Base-by-base conservation (phyloP, 306 rosid genomes). In the Cicer pinnatifidum region DNA sequence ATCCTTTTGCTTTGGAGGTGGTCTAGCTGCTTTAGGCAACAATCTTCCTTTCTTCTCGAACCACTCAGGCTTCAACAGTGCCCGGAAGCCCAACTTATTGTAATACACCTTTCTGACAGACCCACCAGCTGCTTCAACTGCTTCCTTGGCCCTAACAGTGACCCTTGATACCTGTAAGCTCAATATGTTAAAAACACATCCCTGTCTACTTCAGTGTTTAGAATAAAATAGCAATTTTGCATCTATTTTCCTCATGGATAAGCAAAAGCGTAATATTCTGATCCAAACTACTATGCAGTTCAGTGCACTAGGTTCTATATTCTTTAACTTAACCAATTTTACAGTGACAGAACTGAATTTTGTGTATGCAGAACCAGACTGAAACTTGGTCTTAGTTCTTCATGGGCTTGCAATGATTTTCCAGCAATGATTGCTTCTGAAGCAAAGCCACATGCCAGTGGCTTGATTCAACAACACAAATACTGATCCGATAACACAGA, bases 91-190 rank as follows among this genome's bases (percentile, higher is more conserved):
- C 78, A 93, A 75, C 79, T 91, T 88, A 63, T 91, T 93, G 88
- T 93, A 91, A 65, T 93, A 84, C 45, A 91, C 98, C 82, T 83
- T 93, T 82, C 97, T 85, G 6, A 91, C 96, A 45, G 97, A 76
- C 73, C 96, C 98, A 53, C 98, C 98, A 2, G 94, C 91, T 44
- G 97, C 94, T 88, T 93, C 96, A 38, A 93, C 94, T 7, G 92
- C 90, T 69, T 71, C 98, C 84, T 89, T 93, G 38, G 98, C 97
- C 83, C 96, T 82, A 46, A 84, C 97, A 9, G 98, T 93, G 68
- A 91, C 97, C 78, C 97, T 89, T 60, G 97, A 88, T 68, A 93
- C 98, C 98, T 93, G 82, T 35, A 76, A 67, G 67, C 62, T 52
- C 69, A 51, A 12, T 11, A 38, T 51, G 44, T 67, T 53, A 79